These are phyloP conservation scores for Penicillium simplicissimum DNA, from an alignment of 495 filamentous ascomycete genomes.

Conservation along the genomic window DNA sequence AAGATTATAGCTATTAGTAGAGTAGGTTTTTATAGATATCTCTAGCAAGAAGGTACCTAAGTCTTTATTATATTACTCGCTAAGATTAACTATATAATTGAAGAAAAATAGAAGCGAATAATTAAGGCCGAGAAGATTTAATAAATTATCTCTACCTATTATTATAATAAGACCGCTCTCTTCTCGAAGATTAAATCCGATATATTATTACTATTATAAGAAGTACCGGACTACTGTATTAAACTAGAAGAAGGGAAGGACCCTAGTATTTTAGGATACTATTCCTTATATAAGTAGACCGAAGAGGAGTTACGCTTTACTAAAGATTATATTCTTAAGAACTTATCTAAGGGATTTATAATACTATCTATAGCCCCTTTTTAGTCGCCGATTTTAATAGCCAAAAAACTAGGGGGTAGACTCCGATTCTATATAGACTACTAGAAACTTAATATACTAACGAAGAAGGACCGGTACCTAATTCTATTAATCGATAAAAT, in stretches of 20 bases:
- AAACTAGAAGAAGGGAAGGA: not conserved
- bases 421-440: conserved; percentile 51
- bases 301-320: not conserved
- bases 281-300: conserved; percentile 7
- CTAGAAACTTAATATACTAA: conserved; percentile 42
- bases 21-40: not conserved
- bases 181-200: conserved; percentile 14
- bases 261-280: not conserved
- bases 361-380: conserved; percentile 30
- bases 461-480: conserved; percentile 44
- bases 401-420: conserved; percentile 30
- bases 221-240: not conserved
- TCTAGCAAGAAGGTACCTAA: not conserved
- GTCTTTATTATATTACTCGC: not conserved
- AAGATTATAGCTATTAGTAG: not conserved
- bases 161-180: not conserved
- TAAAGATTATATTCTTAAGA: conserved; percentile 4
- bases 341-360: conserved; percentile 35
- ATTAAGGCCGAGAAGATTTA: not conserved
- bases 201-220: not conserved
- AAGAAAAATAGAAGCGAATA: not conserved
- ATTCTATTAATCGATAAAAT: conserved; percentile 48
- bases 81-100: not conserved
- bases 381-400: conserved; percentile 38
- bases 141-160: not conserved